phyloP scores from a whole-genome alignment of 2,329 filamentous ascomycete genomes.

The Trichoderma gracile region DNA sequence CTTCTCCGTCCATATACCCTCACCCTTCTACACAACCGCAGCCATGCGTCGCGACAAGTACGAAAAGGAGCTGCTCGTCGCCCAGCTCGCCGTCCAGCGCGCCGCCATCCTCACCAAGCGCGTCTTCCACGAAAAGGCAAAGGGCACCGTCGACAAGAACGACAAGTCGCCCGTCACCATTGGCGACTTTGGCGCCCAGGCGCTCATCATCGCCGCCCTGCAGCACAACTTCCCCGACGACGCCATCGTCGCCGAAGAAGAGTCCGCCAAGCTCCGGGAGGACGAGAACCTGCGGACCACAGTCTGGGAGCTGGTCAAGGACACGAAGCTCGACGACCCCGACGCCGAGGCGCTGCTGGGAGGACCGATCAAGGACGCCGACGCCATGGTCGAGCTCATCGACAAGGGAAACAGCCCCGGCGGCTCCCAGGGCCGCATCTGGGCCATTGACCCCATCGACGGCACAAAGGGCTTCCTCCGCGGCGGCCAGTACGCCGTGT shows the following conservation, averaged over 20 bases:
- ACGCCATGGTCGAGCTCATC: slow-evolving; percentile 67
- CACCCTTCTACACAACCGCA: slow-evolving; percentile 30
- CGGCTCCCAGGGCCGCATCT: slow-evolving; percentile 76
- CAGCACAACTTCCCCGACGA: slow-evolving; percentile 87
- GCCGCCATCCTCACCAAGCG: slow-evolving; percentile 58
- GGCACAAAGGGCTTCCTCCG: slow-evolving; percentile 96
- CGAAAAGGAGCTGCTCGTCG: slow-evolving; percentile 76
- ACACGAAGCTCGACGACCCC: slow-evolving; percentile 63
- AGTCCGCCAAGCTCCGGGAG: slow-evolving; percentile 75
- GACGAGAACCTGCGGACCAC: slow-evolving; percentile 65
- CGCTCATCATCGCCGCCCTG: slow-evolving; percentile 89
- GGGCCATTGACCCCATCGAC: slow-evolving; percentile 96
- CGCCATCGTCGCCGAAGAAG: slow-evolving; percentile 92
- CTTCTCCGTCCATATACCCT: slow-evolving; percentile 20
- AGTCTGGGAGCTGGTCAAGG: slow-evolving; percentile 81
- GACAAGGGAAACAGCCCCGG: slow-evolving; percentile 70
- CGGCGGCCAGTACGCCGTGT: slow-evolving; percentile 96
- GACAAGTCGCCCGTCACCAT: slow-evolving; percentile 97
- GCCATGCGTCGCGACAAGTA: slow-evolving; percentile 50
- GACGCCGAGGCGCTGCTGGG: slow-evolving; percentile 64
- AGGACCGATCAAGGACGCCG: slow-evolving; percentile 66
- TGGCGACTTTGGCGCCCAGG: slow-evolving; percentile 96
- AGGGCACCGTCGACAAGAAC: slow-evolving; percentile 86
- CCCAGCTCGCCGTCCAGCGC: slow-evolving; percentile 85
- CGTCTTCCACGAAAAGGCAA: slow-evolving; percentile 76